Evolutionary conservation across 306 rosid genomes (phyloP).

Genomic region (Cicer bijugum): DNA sequence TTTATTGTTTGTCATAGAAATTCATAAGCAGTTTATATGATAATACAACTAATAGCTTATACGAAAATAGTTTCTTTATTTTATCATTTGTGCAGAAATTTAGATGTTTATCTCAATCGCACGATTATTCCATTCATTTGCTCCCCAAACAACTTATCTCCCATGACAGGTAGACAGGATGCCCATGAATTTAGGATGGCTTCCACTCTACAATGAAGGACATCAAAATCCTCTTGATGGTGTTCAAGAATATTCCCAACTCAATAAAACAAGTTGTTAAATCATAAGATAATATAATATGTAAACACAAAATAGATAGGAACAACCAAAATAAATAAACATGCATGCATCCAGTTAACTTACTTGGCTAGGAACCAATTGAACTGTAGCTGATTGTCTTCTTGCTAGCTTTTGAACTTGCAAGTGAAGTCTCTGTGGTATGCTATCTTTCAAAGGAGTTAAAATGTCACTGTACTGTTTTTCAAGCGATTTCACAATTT

Average conservation of each 20-base stretch:
- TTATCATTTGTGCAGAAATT: too few species aligned
- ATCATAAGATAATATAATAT: constrained; percentile 21
- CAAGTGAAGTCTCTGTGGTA: constrained; percentile 87
- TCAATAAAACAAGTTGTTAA: constrained; percentile 43
- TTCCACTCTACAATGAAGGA: constrained; percentile 89
- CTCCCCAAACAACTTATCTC: constrained; percentile 80
- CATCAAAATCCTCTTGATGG: constrained; percentile 92
- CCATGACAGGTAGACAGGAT: constrained; percentile 75
- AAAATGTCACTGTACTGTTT: constrained; percentile 84
- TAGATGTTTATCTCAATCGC: constrained; percentile 51
- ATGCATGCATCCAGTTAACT: constrained; percentile 34
- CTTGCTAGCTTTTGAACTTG: constrained; percentile 98
- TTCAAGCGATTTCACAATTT: constrained; percentile 88
- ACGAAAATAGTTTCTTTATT: too few species aligned
- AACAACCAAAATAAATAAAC: constrained; percentile 19
- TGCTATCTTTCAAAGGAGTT: constrained; percentile 93
- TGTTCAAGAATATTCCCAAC: constrained; percentile 91
- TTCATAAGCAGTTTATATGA: too few species aligned
- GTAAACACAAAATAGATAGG: constrained; percentile 20
- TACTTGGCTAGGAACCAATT: constrained; percentile 81
- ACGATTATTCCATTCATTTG: constrained; percentile 91
- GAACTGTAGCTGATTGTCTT: constrained; percentile 77
- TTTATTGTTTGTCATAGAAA: too few species aligned
- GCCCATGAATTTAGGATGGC: constrained; percentile 93
- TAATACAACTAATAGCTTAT: too few species aligned